phyloP scores from a whole-genome alignment of 306 rosid genomes.

The Erythrophleum fordii region DNA sequence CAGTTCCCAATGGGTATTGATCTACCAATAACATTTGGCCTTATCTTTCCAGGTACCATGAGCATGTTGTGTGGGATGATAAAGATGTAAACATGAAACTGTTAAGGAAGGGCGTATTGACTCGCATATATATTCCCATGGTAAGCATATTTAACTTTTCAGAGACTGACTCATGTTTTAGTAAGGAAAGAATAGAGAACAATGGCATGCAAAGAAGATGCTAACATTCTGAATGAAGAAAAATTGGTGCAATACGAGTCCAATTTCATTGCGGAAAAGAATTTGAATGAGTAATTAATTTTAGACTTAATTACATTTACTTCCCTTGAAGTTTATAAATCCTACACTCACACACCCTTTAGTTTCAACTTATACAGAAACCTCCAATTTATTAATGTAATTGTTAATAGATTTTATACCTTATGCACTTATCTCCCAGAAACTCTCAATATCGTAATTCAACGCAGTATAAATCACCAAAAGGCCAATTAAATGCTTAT shows the following conservation, averaged over 20 bases:
- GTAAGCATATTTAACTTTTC: conserved; percentile 50
- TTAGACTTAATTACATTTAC: neutral
- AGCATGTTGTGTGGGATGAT: conserved; percentile 95
- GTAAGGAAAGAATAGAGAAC: neutral
- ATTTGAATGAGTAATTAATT: conserved; percentile 7
- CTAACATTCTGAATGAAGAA: conserved; percentile 15
- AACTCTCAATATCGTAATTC: too few species aligned
- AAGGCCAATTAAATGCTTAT: neutral
- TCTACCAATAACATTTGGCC: conserved; percentile 17
- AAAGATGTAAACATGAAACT: conserved; percentile 78
- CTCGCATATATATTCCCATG: conserved; percentile 89
- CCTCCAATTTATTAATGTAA: neutral
- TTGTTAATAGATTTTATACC: too few species aligned
- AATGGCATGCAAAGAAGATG: conserved; percentile 11
- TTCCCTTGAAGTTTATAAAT: neutral
- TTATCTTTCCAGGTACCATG: conserved; percentile 70
- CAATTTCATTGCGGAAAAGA: conserved; percentile 7
- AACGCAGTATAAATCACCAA: neutral
- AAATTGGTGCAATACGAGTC: neutral
- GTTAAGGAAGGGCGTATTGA: conserved; percentile 87
- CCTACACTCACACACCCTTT: neutral
- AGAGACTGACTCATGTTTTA: conserved; percentile 3
- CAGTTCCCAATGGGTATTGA: neutral
- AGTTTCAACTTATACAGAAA: neutral
- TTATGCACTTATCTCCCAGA: too few species aligned